phyloP scores from a whole-genome alignment of 768 basidiomycete genomes.

The Tylopilus rubrobrunneus region DNA sequence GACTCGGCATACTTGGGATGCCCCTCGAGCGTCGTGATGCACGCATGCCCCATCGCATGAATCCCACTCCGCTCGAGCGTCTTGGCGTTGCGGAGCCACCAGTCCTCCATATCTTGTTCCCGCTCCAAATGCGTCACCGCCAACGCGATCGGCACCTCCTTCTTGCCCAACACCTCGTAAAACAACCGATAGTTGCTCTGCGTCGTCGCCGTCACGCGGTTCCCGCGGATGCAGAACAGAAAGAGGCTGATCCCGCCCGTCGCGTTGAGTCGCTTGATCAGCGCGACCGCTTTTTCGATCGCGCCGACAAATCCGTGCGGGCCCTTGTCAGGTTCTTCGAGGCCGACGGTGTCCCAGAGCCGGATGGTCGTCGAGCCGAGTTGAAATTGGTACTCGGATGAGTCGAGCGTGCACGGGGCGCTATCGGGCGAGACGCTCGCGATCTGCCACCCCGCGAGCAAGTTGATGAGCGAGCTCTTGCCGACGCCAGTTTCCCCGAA shows the following conservation, averaged over 20 bases:
- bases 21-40: conserved; percentile 25
- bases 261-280: conserved; percentile 31
- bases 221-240: conserved; percentile 38
- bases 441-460: conserved; percentile 25
- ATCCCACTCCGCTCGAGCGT: conserved; percentile 20
- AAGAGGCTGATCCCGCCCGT: conserved; percentile 38
- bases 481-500: conserved; percentile 36
- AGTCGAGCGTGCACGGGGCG: conserved; percentile 33
- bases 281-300: conserved; percentile 28
- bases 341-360: conserved; percentile 33
- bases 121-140: conserved; percentile 39
- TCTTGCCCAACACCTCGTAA: conserved; percentile 26
- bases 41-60: conserved; percentile 27
- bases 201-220: conserved; percentile 29
- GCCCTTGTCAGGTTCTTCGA: conserved; percentile 27
- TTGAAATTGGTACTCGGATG: conserved; percentile 24
- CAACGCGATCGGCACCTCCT: conserved; percentile 36
- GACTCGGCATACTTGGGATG: conserved; percentile 31
- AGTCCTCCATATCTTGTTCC: conserved; percentile 30
- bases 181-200: conserved; percentile 25
- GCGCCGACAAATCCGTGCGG: conserved; percentile 21
- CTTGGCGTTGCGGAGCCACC: conserved; percentile 28
- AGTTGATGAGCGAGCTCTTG: conserved; percentile 26
- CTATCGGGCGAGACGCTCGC: conserved; percentile 24
- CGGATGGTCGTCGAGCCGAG: conserved; percentile 22